A percentile compares a stretch with the other conserved stretches of the same genome.
These are phyloP conservation scores for Jatropha curcas DNA, from an alignment of 345 rosid species.

Conservation along the genomic window DNA sequence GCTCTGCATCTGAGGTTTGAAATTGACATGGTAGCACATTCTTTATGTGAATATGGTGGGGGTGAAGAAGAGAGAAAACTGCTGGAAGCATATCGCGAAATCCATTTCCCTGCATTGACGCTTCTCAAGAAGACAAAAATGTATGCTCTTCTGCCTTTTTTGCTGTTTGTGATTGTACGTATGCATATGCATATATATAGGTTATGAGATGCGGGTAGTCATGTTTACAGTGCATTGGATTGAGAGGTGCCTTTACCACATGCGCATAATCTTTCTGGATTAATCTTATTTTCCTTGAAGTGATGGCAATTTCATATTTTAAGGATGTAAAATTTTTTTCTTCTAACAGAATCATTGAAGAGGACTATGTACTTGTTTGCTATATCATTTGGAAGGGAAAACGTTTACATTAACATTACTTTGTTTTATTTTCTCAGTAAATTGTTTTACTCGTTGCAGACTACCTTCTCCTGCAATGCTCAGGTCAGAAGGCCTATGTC, in stretches of 20 bases:
- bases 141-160: conserved; percentile 37
- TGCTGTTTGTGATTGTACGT: neutral
- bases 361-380: neutral
- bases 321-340: too few relatives aligned
- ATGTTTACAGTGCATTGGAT: neutral
- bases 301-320: neutral
- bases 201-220: neutral
- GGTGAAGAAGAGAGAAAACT: conserved; percentile 72
- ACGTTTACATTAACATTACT: neutral
- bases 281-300: neutral
- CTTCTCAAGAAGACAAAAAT: conserved; percentile 55
- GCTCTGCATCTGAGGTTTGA: conserved; percentile 90
- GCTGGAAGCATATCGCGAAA: conserved; percentile 78
- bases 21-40: conserved; percentile 98
- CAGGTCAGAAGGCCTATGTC: conserved; percentile 86
- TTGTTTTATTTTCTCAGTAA: neutral
- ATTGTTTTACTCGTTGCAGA: conserved; percentile 39
- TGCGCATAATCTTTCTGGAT: too few relatives aligned
- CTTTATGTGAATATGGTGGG: conserved; percentile 89
- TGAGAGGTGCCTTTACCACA: neutral
- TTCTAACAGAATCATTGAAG: neutral
- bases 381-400: neutral
- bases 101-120: conserved; percentile 79
- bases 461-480: conserved; percentile 70
- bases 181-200: neutral